Percentiles rank a stretch among this genome's conserved stretches.
Conservation (phyloP, 768 basidiomycete species). For the Leccinum uliginosum region DNA sequence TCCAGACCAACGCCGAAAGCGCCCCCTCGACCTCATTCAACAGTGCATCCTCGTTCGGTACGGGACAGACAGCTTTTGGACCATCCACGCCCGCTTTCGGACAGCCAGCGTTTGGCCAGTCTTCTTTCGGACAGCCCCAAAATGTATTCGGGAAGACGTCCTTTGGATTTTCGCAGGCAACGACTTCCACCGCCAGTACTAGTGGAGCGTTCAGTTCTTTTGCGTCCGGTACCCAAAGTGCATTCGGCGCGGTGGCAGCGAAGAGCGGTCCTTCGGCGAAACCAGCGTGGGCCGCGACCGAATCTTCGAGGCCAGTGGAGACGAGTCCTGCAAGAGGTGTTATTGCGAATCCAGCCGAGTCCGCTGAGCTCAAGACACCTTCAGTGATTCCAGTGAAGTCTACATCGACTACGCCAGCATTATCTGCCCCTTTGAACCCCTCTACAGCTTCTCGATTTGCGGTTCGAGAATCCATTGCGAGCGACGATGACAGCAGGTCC, state of each 20-base stretch:
- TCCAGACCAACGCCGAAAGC: slow-evolving; percentile 14
- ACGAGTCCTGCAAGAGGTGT: neutral
- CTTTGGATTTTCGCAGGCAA: slow-evolving; percentile 12
- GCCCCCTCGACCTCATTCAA: slow-evolving; percentile 24
- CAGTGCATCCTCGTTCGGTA: slow-evolving; percentile 30
- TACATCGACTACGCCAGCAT: slow-evolving; percentile 3
- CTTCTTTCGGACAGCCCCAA: slow-evolving; percentile 26
- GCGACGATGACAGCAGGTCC: slow-evolving; percentile 25
- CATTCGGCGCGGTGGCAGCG: slow-evolving; percentile 25
- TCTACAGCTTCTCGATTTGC: slow-evolving; percentile 1
- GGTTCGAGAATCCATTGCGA: slow-evolving; percentile 11
- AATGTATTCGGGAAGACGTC: slow-evolving; percentile 22
- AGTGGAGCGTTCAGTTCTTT: slow-evolving; percentile 37
- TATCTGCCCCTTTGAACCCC: neutral
- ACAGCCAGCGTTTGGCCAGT: slow-evolving; percentile 37
- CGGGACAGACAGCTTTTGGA: slow-evolving; percentile 33
- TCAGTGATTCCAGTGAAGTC: slow-evolving; percentile 7
- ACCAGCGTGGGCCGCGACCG: slow-evolving; percentile 19
- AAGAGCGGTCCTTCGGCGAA: slow-evolving; percentile 17
- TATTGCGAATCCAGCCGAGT: slow-evolving; percentile 10
- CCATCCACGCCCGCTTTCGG: slow-evolving; percentile 30
- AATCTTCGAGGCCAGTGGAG: slow-evolving; percentile 10
- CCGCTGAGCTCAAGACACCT: slow-evolving; percentile 8
- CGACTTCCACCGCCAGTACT: slow-evolving; percentile 9
- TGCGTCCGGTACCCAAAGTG: slow-evolving; percentile 23